Evolutionary conservation across 371 early-diverging fungal species (phyloP), one percentile per base, ranked within the genome.

Genomic region (Zopfochytrium polystomum): DNA sequence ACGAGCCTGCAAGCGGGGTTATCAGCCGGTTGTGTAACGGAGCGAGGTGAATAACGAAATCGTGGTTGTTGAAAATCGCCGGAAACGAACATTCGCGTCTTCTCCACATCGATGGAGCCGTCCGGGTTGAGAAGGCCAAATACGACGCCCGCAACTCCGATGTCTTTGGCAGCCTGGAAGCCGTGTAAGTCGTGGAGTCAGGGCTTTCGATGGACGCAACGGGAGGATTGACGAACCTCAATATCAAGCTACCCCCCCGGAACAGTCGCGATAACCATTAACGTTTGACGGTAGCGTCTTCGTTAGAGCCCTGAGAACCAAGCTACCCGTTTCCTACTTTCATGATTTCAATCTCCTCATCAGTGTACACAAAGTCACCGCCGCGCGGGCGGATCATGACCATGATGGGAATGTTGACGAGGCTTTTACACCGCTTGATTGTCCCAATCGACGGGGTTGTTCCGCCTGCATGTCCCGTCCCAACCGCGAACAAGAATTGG

Each of bases 321-420:
- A 22, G 44, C 52, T 27, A 29, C 31, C 5, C 33, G 9, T 7
- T 25, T 20, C 29, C 26, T 50, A 51, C 61, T 27, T 78, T 61
- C 85, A 85, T 85, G 18, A 77, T 71, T 13, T 79, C 78, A 60
- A 85, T 78, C 63, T 85, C 85, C 13, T 68, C 63, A 1, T 80
- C 80, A 3, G 72, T 68, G 51, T 85, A 85, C 46, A 68, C 66
- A 69, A 85, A 85, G 58, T 85, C 85, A 1, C 85, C 85, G 5
- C 82, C 80, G 63, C 82, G 67, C 2, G 85, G 84, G 22, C 85
- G 72, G 51, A 85, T 80, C 81, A 85, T 85, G 47, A 85, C 82
- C 74, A 78, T 75, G 54, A 85, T 60, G 2, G 85, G 83, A 45
- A 83, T 77, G 15, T 68, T 63, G 22, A 58, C 11, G 0, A 74